Base-by-base conservation (phyloP, 2,329 filamentous ascomycete genomes). In the Incumbomyces lentus region DNA sequence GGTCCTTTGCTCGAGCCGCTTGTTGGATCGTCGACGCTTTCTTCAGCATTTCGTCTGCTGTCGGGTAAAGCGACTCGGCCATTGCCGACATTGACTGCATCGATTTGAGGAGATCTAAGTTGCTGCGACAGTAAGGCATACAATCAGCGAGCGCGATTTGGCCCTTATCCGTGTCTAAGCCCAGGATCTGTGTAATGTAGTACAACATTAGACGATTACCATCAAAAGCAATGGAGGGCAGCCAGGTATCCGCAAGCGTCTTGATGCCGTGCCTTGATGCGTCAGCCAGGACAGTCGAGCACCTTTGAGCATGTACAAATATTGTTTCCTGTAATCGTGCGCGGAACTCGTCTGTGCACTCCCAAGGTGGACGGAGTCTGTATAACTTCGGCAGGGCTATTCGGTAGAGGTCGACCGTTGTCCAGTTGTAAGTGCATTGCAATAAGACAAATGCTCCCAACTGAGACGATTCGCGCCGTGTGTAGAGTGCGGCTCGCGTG, bases 181-280 rank as follows among this genome's bases (percentile, higher is more conserved):
- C 67, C 5, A 70, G 58, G 6, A 71, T 54, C 13, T 68, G 63
- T 3, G 67, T 68, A n/a, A 70, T 61, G 47, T 71, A 71, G 53
- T 72, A 72, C 1, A 72, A 54, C 65, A 72, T 70, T 32, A 71
- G 65, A 3, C 69, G 62, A 40, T 66, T 70, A 51, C 68, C 71
- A 45, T 72, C 69, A 52, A 70, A 71, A 1, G 67, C 63, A 48
- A 71, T 72, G 13, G 68, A 70, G 1, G 69, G 69, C 26, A 71
- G 59, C 55, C 70, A 57, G 37, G 66, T 68, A 38, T 72, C 69
- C 0, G 68, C 67, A 18, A 72, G 51, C 31, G 68, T 63, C 3
- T 64, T 56, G 4, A 61, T 55, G 12, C 68, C 69, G 49, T 70
- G 67, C 32, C 64, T 62, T n/a, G 68, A 61, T 1, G 66, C 64